Evolutionary conservation across 352 stramenopile species (phyloP).

Genomic region (Globisporangium rhizosaccharum): DNA sequence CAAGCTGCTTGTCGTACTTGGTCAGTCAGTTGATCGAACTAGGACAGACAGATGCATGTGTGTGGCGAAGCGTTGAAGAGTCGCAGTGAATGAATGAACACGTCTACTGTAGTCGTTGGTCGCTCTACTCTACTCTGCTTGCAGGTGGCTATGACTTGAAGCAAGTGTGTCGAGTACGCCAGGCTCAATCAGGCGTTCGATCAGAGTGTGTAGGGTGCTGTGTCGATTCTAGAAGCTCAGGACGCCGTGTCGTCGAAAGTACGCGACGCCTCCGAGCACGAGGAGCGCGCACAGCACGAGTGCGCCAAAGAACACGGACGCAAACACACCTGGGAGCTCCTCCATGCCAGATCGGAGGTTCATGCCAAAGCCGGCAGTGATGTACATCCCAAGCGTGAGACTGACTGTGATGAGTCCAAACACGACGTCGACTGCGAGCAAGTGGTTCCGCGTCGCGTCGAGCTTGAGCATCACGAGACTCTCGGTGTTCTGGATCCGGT

Average conservation of each 20-base stretch:
- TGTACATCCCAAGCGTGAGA: slow-evolving; percentile 49
- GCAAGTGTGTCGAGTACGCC: too few relatives aligned
- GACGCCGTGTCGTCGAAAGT: slow-evolving; percentile 11
- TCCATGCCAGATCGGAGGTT: slow-evolving; percentile 41
- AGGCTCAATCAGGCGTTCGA: too few relatives aligned
- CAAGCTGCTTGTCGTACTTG: too few relatives aligned
- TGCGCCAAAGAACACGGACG: slow-evolving; percentile 28
- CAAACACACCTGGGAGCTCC: slow-evolving; percentile 24
- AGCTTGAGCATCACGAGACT: slow-evolving; percentile 70
- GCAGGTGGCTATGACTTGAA: too few relatives aligned
- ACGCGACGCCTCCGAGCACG: slow-evolving; percentile 13
- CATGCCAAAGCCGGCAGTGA: slow-evolving; percentile 61
- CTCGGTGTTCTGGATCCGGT: slow-evolving; percentile 69
- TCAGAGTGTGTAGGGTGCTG: neutral
- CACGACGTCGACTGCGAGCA: slow-evolving; percentile 47
- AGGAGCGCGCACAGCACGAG: slow-evolving; percentile 24
- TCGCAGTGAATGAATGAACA: too few relatives aligned
- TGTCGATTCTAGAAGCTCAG: neutral
- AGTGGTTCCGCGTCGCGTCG: slow-evolving; percentile 60
- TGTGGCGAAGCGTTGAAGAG: too few relatives aligned
- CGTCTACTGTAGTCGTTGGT: neutral
- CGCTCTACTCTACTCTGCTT: neutral
- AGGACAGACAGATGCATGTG: too few relatives aligned
- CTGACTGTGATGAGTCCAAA: slow-evolving; percentile 40
- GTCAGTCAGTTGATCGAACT: too few relatives aligned